Evolutionary conservation across 1,284 basidiomycete genomes (phyloP).

Genomic region (Uromyces viciae-fabae): DNA sequence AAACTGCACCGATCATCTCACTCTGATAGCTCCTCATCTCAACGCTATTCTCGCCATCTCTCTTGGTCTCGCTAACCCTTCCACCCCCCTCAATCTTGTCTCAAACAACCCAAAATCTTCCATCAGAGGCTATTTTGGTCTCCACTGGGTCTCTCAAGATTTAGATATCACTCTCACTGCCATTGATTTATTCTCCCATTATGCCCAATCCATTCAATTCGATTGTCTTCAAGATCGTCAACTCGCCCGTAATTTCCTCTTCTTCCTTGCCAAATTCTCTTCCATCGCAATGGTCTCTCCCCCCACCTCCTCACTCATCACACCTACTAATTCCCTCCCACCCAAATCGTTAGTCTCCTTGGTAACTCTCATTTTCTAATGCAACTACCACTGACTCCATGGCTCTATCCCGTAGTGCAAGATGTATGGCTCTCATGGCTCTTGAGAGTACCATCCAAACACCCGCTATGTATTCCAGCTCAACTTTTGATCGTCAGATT

Average conservation of each 20-base stretch:
- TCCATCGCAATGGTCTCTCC: constrained; percentile 4
- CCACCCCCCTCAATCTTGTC: not conserved
- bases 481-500: constrained; percentile 15
- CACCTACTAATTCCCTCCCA: not conserved
- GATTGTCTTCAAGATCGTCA: constrained; percentile 16
- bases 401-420: not conserved
- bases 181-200: constrained; percentile 10
- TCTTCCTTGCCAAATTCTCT: constrained; percentile 26
- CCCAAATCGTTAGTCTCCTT: not conserved
- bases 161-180: not conserved
- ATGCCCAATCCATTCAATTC: not conserved
- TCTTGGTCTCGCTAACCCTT: constrained; percentile 18
- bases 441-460: constrained; percentile 1
- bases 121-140: constrained; percentile 5
- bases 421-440: constrained; percentile 23
- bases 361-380: not conserved
- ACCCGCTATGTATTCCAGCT: constrained; percentile 4
- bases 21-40: not conserved
- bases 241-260: constrained; percentile 4
- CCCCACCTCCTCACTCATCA: constrained; percentile 6
- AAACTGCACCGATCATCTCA: not conserved
- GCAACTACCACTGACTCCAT: not conserved
- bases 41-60: constrained; percentile 2
- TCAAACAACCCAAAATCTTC: not conserved
- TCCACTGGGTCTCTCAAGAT: constrained; percentile 20